Evolutionary conservation across 257 asterid genomes (phyloP).

Genomic region (Primulina tabacum): DNA sequence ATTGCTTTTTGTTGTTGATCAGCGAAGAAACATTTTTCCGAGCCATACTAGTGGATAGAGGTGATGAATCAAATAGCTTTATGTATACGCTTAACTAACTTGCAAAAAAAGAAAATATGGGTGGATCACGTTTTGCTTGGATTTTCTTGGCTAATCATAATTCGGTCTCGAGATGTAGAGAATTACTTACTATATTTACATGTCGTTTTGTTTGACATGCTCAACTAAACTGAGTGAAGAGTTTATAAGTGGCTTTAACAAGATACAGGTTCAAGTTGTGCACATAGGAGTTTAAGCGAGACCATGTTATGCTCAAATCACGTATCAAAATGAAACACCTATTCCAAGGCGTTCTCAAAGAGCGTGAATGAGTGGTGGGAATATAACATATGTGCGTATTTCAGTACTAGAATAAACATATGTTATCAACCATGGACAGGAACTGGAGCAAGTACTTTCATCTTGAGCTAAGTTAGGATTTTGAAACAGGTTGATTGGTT

Average conservation of each 20-base stretch:
- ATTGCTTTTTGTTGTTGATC: not conserved
- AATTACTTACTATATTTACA: not conserved
- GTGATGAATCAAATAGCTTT: slow-evolving; percentile 6
- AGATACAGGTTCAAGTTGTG: not conserved
- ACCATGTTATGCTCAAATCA: no score
- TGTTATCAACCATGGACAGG: no score
- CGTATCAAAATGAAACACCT: no score
- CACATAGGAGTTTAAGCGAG: no score
- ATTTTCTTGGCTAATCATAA: not conserved
- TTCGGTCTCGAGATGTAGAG: not conserved
- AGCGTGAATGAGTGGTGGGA: no score
- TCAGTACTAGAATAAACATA: no score
- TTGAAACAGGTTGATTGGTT: no score
- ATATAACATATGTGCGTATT: no score
- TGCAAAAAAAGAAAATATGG: not conserved
- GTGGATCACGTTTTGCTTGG: not conserved
- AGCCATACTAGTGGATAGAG: not conserved
- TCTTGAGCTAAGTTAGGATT: no score
- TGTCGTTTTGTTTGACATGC: not conserved
- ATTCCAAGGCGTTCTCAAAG: no score
- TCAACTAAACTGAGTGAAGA: not conserved
- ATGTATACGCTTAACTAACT: not conserved
- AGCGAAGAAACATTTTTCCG: not conserved
- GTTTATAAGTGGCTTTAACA: not conserved
- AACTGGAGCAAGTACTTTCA: no score